Conservation (phyloP, 2,329 filamentous ascomycete genomes). For the Sphaerostilbella broomeana region DNA sequence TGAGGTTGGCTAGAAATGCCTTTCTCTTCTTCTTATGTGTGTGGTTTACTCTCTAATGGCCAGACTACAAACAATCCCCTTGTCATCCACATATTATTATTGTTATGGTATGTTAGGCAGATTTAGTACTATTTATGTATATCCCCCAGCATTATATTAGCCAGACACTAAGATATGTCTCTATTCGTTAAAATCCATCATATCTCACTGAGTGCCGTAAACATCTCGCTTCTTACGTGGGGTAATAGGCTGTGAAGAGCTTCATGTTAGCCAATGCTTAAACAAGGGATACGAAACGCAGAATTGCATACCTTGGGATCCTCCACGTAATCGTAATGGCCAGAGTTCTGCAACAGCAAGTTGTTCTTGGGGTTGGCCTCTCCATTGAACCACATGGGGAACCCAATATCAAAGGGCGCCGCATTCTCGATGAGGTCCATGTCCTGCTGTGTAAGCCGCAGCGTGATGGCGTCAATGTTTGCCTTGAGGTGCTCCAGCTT, state of each 20-base stretch:
- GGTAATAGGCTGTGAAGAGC: conserved; percentile 31
- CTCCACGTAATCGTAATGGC: conserved; percentile 44
- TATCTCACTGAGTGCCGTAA: no score
- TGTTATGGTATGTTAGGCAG: no score
- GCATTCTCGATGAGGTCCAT: conserved; percentile 59
- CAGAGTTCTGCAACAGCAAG: conserved; percentile 40
- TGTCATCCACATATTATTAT: no score
- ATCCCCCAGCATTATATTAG: no score
- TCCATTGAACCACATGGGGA: conserved; percentile 57
- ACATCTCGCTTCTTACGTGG: no score
- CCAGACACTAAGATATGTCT: no score
- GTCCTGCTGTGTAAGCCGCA: conserved; percentile 55
- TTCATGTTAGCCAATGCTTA: not conserved
- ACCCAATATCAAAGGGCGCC: conserved; percentile 57
- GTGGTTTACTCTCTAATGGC: no score
- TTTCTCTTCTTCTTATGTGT: no score
- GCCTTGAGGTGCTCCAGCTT: conserved; percentile 62
- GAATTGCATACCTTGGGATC: conserved; percentile 27
- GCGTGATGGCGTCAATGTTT: conserved; percentile 61
- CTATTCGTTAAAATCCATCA: no score
- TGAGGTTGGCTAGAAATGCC: no score
- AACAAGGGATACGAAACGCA: not conserved
- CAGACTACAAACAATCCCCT: no score
- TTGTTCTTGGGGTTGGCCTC: conserved; percentile 31
- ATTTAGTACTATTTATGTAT: no score